These are phyloP conservation scores for Termitomyces sp. DNA, from an alignment of 768 basidiomycete species.

Conservation along the genomic window DNA sequence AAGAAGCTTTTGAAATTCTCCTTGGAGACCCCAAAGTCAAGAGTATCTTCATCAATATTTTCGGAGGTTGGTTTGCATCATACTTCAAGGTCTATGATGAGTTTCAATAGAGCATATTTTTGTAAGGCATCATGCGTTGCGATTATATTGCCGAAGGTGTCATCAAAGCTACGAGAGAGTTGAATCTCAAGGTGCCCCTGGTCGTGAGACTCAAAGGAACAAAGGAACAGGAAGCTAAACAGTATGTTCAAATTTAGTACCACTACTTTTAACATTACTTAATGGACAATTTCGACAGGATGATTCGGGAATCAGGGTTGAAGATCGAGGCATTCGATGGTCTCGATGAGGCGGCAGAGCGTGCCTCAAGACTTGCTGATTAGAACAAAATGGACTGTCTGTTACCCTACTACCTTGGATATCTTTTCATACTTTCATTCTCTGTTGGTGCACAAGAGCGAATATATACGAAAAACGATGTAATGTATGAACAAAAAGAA, in stretches of 20 bases:
- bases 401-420: conserved; percentile 5
- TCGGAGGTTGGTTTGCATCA: conserved; percentile 68
- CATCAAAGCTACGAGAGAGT: conserved; percentile 94
- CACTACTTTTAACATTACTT: not conserved
- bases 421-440: conserved; percentile 10
- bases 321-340: conserved; percentile 92
- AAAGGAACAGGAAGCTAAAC: conserved; percentile 92
- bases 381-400: conserved; percentile 23
- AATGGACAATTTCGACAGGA: conserved; percentile 40
- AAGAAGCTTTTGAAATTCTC: conserved; percentile 98
- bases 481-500: conserved; percentile 32
- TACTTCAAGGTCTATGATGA: not conserved
- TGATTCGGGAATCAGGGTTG: conserved; percentile 89
- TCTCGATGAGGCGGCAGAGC: conserved; percentile 86
- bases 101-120: not conserved
- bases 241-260: conserved; percentile 45
- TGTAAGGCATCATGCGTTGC: conserved; percentile 91
- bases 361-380: conserved; percentile 67
- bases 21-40: conserved; percentile 89
- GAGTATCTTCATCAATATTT: conserved; percentile 98
- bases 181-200: conserved; percentile 78
- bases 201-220: conserved; percentile 96
- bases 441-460: conserved; percentile 3
- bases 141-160: conserved; percentile 98
- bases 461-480: conserved; percentile 22